Conservation (phyloP, 352 stramenopile genomes). For the Globisporangium solare region DNA sequence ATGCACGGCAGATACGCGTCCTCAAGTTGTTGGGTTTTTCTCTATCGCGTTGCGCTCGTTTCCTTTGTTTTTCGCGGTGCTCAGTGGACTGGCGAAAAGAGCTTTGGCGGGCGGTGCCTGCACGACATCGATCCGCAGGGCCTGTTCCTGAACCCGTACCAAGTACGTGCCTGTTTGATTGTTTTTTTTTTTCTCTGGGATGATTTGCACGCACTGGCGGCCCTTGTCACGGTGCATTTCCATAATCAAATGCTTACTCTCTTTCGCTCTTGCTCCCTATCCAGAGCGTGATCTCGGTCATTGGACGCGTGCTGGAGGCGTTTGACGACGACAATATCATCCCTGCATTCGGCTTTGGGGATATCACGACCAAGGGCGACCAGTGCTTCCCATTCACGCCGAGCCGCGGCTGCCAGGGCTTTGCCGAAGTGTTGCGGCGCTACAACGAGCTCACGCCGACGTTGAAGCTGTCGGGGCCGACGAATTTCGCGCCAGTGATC, state of each 20-base stretch:
- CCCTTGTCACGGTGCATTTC: neutral
- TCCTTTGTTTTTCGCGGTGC: too few relatives aligned
- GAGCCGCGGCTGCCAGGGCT: conserved; percentile 40
- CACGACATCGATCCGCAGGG: conserved; percentile 53
- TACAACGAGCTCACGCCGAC: conserved; percentile 62
- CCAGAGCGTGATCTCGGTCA: conserved; percentile 68
- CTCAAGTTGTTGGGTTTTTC: too few relatives aligned
- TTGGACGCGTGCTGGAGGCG: conserved; percentile 60
- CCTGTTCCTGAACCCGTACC: conserved; percentile 48
- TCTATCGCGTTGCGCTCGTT: too few relatives aligned
- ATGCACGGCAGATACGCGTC: too few relatives aligned
- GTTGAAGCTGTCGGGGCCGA: conserved; percentile 49
- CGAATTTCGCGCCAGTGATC: conserved; percentile 72
- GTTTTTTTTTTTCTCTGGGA: too few relatives aligned
- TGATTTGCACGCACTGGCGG: too few relatives aligned
- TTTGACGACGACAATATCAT: conserved; percentile 85
- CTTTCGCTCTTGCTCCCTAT: neutral
- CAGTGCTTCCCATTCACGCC: conserved; percentile 43
- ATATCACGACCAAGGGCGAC: conserved; percentile 39
- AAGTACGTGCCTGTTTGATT: conserved; percentile 29
- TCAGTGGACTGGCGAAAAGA: conserved; percentile 51
- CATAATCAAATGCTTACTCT: too few relatives aligned
- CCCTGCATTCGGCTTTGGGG: conserved; percentile 63
- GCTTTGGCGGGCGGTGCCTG: conserved; percentile 51
- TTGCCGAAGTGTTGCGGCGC: conserved; percentile 46